Evolutionary conservation across 2,329 filamentous ascomycete genomes (phyloP), one percentile per base, ranked within the genome.

Genomic region (Achaetomium macrosporum): DNA sequence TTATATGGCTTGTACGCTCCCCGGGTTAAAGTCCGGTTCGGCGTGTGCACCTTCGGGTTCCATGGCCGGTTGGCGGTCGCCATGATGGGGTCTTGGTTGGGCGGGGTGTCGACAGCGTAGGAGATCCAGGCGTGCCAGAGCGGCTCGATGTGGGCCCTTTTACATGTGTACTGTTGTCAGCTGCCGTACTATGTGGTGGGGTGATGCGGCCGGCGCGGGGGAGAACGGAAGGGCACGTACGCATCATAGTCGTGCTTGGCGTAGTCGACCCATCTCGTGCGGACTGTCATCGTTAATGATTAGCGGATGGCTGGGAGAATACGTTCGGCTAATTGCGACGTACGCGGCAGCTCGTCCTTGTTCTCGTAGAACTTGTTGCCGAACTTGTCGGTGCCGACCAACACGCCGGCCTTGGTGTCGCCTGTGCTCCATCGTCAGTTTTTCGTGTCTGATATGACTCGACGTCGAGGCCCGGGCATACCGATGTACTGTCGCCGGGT

Each of bases 301-400:
- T 11, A 41, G 11, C 15, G 41, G 29, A 10, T 33, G 19, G 20
- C 4, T 37, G 13, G 20, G 10, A 31, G n/a, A 1, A 19, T 42
- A 20, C 15, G 46, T 8, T 13, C 9, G 36, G 8, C 11, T 4
- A 9, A 40, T 11, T 31, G 61, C n/a, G n/a, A 35, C 86, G 69
- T 77, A 95, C 89, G 77, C 54, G 93, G 93, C 55, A 99, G 79
- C 72, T 99, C 93, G 69, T 97, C 90, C 69, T 95, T 73, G 77
- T 99, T 96, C 80, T 99, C 93, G 71, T 83, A 99, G 80, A 81
- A 99, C 76, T 96, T 97, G 83, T 99, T 99, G 71, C 93, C 95
- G 69, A 85, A 95, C 71, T 84, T 83, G 76, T 99, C 93, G 66
- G 76, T 81, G 64, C 86, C 93, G 61, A 99, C 82, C 62, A 95